Conservation (phyloP, 768 basidiomycete genomes). For the Auricularia sp. region DNA sequence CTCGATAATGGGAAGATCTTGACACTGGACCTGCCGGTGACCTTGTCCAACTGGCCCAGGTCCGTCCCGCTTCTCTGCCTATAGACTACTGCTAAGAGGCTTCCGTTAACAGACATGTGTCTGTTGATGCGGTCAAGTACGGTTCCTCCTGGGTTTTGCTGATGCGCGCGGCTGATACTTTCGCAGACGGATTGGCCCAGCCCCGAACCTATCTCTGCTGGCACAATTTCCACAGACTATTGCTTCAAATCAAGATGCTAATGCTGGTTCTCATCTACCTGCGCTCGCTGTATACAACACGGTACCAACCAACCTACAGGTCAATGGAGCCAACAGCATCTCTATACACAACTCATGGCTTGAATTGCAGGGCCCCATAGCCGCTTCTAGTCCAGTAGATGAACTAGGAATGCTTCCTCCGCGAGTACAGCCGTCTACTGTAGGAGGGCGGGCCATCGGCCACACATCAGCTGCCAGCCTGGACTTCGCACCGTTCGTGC, state of each 20-base stretch:
- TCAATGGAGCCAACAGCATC: no score
- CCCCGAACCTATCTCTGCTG: conserved; percentile 30
- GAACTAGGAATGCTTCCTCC: not conserved
- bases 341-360: no score
- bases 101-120: conserved; percentile 42
- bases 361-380: no score
- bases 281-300: not conserved
- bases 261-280: not conserved
- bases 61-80: conserved; percentile 23
- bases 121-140: conserved; percentile 55
- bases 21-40: conserved; percentile 65
- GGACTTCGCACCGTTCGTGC: not conserved
- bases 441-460: not conserved
- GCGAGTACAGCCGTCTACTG: not conserved
- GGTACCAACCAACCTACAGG: no score
- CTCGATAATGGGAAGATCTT: conserved; percentile 58
- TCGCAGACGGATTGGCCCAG: conserved; percentile 39
- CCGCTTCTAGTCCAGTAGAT: not conserved
- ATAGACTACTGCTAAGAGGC: not conserved
- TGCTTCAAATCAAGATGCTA: not conserved
- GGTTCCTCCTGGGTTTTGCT: conserved; percentile 2
- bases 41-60: conserved; percentile 83
- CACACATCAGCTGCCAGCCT: not conserved
- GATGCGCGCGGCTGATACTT: not conserved
- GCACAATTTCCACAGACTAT: not conserved